These are phyloP conservation scores for Calonectria pseudoreteaudii DNA, from an alignment of 2,329 filamentous ascomycete species.

Conservation along the genomic window DNA sequence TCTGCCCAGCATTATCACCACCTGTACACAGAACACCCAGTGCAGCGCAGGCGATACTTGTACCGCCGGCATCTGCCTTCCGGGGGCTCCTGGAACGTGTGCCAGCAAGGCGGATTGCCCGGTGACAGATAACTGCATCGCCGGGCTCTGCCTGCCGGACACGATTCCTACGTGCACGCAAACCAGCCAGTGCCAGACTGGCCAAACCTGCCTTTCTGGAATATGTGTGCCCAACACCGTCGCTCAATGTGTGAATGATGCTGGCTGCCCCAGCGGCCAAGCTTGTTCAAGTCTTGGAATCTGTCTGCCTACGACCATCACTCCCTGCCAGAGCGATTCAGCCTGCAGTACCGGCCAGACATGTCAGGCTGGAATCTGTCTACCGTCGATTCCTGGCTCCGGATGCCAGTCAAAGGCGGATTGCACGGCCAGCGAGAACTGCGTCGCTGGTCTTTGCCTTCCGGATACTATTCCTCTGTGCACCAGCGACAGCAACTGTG, in stretches of 20 bases:
- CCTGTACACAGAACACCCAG: neutral
- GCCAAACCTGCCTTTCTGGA: neutral
- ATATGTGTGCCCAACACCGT: neutral
- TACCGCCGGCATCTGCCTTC: neutral
- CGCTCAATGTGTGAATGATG: neutral
- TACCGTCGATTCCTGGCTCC: neutral
- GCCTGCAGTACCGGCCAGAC: neutral
- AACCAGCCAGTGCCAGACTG: neutral
- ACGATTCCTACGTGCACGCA: neutral
- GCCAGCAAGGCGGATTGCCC: neutral
- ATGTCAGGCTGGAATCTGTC: neutral
- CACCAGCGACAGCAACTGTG: neutral
- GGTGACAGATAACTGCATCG: neutral
- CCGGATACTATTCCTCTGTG: neutral
- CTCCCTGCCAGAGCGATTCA: neutral
- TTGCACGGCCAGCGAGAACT: neutral
- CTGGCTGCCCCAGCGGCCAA: neutral
- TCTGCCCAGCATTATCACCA: neutral
- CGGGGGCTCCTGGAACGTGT: neutral
- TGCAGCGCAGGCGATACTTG: neutral
- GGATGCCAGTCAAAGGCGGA: neutral
- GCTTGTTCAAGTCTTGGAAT: neutral
- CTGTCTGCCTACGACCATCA: slow-evolving; percentile 2
- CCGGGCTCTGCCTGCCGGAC: neutral
- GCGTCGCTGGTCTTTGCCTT: slow-evolving; percentile 8